Conservation (phyloP, 106 monocot species). For the Phalaenopsis equestris region DNA sequence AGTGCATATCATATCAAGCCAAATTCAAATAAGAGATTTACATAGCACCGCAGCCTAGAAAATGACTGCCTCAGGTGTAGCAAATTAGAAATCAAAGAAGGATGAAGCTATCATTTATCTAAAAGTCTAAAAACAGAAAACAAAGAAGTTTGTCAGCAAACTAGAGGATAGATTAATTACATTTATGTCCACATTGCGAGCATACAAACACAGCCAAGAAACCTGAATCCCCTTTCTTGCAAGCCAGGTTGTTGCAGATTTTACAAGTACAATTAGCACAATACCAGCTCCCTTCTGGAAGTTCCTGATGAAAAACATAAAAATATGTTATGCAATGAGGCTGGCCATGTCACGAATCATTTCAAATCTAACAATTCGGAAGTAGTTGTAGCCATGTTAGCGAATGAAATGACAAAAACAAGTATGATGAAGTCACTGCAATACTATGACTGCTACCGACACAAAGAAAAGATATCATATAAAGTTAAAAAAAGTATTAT, state of each 20-base stretch:
- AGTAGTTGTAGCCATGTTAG: neutral
- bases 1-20: neutral
- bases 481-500: neutral
- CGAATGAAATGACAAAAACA: neutral
- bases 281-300: conserved; percentile 95
- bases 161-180: conserved; percentile 26
- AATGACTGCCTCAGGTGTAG: neutral
- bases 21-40: neutral
- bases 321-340: neutral
- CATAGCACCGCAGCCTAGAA: neutral
- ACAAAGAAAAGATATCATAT: neutral
- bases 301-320: conserved; percentile 36
- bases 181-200: conserved; percentile 73
- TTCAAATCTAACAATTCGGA: neutral
- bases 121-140: neutral
- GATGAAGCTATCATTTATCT: neutral
- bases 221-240: conserved; percentile 27
- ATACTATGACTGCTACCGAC: neutral
- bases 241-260: conserved; percentile 39
- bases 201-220: conserved; percentile 48
- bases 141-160: conserved; percentile 4
- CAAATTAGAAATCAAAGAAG: neutral
- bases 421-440: neutral
- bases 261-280: conserved; percentile 70
- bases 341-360: neutral